These are phyloP conservation scores for Aaosphaeria pasadenensis DNA, from an alignment of 2,329 filamentous ascomycete genomes.

Conservation along the genomic window DNA sequence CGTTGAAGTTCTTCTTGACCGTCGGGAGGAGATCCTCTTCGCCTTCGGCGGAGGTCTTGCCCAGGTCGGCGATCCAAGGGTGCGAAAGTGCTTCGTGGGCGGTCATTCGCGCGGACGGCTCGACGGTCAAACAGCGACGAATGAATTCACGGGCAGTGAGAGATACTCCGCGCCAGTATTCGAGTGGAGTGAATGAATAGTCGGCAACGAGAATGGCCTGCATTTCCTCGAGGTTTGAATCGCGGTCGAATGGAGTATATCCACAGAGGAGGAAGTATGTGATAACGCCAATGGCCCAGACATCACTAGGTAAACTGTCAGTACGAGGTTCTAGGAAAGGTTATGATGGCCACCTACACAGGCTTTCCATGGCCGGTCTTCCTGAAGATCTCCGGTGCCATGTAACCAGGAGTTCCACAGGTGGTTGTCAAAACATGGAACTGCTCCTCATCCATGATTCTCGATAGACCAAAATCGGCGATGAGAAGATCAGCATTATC, in stretches of 20 bases:
- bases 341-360: constrained; percentile 56
- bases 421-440: constrained; percentile 98
- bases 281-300: constrained; percentile 98
- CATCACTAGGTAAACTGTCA: constrained; percentile 56
- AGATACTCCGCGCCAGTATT: constrained; percentile 96
- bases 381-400: constrained; percentile 99
- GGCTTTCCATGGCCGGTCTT: constrained; percentile 98
- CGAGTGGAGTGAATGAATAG: constrained; percentile 89
- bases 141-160: constrained; percentile 85
- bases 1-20: constrained; percentile 70
- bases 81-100: constrained; percentile 72
- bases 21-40: constrained; percentile 59
- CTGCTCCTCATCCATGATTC: constrained; percentile 98
- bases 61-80: constrained; percentile 61
- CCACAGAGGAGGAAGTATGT: constrained; percentile 98
- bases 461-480: constrained; percentile 90
- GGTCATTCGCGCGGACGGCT: constrained; percentile 83
- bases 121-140: constrained; percentile 83
- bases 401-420: constrained; percentile 96
- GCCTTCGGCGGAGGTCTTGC: constrained; percentile 41
- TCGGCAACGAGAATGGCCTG: constrained; percentile 96
- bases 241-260: constrained; percentile 96
- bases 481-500: constrained; percentile 94
- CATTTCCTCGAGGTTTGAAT: constrained; percentile 98
- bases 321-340: neutral